phyloP scores from a whole-genome alignment of 2,329 filamentous ascomycete species.

The Chaetomium sp. region DNA sequence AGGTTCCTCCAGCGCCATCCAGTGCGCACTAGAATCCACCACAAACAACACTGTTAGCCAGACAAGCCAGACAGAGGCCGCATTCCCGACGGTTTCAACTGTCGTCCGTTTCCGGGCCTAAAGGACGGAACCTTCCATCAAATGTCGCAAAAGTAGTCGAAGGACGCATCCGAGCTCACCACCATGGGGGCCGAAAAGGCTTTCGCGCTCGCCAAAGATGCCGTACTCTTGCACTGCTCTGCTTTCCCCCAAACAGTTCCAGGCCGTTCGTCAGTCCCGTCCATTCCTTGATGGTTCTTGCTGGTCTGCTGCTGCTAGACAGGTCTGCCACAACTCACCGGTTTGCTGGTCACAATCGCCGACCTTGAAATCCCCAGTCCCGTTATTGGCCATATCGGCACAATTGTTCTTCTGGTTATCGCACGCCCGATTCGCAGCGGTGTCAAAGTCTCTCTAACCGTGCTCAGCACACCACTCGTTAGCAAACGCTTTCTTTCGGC shows the following conservation, averaged over 20 bases:
- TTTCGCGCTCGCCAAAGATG: constrained; percentile 29
- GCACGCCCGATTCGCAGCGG: constrained; percentile 39
- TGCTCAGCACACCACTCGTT: neutral
- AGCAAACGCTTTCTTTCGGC: neutral
- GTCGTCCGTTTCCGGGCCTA: neutral
- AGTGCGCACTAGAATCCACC: neutral
- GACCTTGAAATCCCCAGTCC: constrained; percentile 31
- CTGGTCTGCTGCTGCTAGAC: neutral
- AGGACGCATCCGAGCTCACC: constrained; percentile 36
- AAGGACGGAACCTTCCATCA: constrained; percentile 16
- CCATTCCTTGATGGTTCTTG: neutral
- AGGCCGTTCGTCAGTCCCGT: neutral
- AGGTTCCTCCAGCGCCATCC: neutral
- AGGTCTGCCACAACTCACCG: constrained; percentile 29
- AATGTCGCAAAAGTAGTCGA: constrained; percentile 42
- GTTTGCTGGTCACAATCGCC: constrained; percentile 41
- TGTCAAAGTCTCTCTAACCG: constrained; percentile 30
- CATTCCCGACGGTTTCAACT: neutral
- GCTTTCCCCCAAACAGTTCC: neutral
- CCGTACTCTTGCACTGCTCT: constrained; percentile 36
- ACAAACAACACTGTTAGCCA: neutral
- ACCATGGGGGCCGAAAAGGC: constrained; percentile 22
- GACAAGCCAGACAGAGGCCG: neutral
- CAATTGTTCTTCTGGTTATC: constrained; percentile 45
- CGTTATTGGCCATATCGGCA: constrained; percentile 36